These are phyloP conservation scores for Betula pendula DNA, from an alignment of 306 rosid genomes.

Conservation along the genomic window DNA sequence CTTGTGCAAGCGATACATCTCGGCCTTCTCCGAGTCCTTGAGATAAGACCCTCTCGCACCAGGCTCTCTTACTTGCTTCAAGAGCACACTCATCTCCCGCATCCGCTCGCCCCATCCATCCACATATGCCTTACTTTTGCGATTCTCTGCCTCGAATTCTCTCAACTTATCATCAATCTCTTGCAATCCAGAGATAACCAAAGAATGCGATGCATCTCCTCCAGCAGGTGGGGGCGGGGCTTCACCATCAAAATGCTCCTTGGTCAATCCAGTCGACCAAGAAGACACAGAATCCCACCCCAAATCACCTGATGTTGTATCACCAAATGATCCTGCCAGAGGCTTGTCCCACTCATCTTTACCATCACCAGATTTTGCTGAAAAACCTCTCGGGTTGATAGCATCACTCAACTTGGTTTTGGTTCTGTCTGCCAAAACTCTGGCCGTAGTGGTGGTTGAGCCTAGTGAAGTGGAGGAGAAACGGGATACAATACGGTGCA, in stretches of 20 bases:
- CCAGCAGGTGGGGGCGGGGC: slow-evolving; percentile 17
- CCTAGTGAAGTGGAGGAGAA: slow-evolving; percentile 30
- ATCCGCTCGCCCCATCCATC: slow-evolving; percentile 63
- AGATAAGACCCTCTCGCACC: slow-evolving; percentile 88
- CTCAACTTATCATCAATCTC: slow-evolving; percentile 55
- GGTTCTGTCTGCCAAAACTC: slow-evolving; percentile 32
- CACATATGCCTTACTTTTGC: slow-evolving; percentile 41
- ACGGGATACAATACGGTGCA: slow-evolving; percentile 38
- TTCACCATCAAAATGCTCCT: slow-evolving; percentile 82
- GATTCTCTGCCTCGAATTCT: slow-evolving; percentile 57
- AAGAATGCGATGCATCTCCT: slow-evolving; percentile 19
- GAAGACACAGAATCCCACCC: slow-evolving; percentile 53
- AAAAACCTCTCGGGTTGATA: slow-evolving; percentile 27
- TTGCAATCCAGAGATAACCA: slow-evolving; percentile 41
- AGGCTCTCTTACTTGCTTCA: slow-evolving; percentile 82
- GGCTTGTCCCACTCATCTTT: slow-evolving; percentile 43
- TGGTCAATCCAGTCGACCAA: slow-evolving; percentile 71
- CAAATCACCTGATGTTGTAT: slow-evolving; percentile 26
- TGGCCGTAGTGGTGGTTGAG: slow-evolving; percentile 21
- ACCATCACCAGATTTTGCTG: slow-evolving; percentile 37
- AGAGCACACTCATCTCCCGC: slow-evolving; percentile 45
- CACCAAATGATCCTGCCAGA: slow-evolving; percentile 23
- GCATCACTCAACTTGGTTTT: slow-evolving; percentile 15
- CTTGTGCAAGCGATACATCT: slow-evolving; percentile 78
- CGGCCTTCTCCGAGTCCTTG: slow-evolving; percentile 84